Base-by-base conservation (phyloP, 495 filamentous ascomycete species). In the Aeminium ludgeri region DNA sequence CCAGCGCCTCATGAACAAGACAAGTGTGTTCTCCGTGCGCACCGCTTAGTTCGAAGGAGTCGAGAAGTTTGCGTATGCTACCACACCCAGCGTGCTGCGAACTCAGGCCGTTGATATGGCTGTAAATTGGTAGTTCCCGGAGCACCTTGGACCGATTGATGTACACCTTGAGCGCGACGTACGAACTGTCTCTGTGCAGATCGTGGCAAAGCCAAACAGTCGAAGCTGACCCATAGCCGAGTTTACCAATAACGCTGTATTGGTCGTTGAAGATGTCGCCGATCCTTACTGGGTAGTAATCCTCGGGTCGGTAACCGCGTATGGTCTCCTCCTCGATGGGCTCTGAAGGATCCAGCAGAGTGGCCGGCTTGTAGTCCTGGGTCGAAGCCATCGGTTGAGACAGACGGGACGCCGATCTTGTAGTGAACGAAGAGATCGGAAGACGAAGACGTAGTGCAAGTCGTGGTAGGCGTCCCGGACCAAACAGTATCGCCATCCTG, bases 271-370 rank as follows among this genome's bases (percentile, higher is more conserved):
- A 58, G 5, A 64, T 44, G 32, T 65, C 55, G 10, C 63, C 61
- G 5, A 66, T 52, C 19, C 54, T 44, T 2, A 63, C 57, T 34
- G 65, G 66, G 49, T 67, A 67, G 44, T 56, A 67, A 27, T 53
- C 33, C 34, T 62, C 34, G 6, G 55, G 33, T 11, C 59, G 38
- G 44, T 69, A 65, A 32, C 41, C 46, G 0, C 59, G 44, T 5
- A 55, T 29, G 1, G 20, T 48, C 38, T 67, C 65, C 37, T 68
- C 65, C 38, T 67, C 61, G n/a, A 66, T 15, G 13, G 41, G 32
- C 7, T 4, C 23, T 25, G 23, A 25, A 11, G 28, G 25, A 3
- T 25, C 23, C 23, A 25, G 8, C 4, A 25, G 23, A n/a, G n/a
- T n/a, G n/a, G n/a, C n/a, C n/a, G n/a, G n/a, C n/a, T n/a, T n/a